Evolutionary conservation across 2,329 filamentous ascomycete genomes (phyloP).

Genomic region (Clarireedia paspali): DNA sequence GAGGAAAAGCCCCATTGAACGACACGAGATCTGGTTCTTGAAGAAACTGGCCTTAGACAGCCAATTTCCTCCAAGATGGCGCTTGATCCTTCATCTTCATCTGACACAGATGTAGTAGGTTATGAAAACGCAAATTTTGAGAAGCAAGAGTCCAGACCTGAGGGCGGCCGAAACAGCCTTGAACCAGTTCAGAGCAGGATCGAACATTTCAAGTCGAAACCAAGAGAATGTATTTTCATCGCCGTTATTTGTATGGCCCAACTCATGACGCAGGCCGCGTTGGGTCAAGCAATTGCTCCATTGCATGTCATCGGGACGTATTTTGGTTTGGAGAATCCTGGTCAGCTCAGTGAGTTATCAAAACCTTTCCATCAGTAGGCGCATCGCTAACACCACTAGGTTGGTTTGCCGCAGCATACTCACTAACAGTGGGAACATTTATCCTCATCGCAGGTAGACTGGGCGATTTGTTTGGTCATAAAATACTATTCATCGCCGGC

Average conservation of each 20-base stretch:
- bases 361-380: neutral
- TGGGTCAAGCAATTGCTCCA: conserved; percentile 41
- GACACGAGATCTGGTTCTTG: neutral
- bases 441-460: conserved; percentile 45
- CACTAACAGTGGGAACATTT: conserved; percentile 46
- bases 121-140: neutral
- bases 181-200: conserved; percentile 8
- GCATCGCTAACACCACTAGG: conserved; percentile 18
- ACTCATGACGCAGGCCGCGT: conserved; percentile 40
- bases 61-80: neutral
- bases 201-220: conserved; percentile 11
- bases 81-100: neutral
- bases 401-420: conserved; percentile 53
- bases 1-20: no score
- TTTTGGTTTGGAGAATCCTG: conserved; percentile 37
- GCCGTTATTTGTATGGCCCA: conserved; percentile 39
- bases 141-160: neutral
- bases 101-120: neutral
- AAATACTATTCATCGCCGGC: conserved; percentile 38
- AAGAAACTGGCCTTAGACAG: neutral
- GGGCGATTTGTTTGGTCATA: conserved; percentile 46
- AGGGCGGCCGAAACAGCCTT: conserved; percentile 1
- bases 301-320: conserved; percentile 39
- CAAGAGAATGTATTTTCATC: conserved; percentile 34
- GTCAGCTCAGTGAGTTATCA: conserved; percentile 30